A percentile compares a stretch with the other conserved stretches of the same genome.
Evolutionary conservation across 2,329 filamentous ascomycete genomes (phyloP).

Genomic region (Falciphora oryzae): DNA sequence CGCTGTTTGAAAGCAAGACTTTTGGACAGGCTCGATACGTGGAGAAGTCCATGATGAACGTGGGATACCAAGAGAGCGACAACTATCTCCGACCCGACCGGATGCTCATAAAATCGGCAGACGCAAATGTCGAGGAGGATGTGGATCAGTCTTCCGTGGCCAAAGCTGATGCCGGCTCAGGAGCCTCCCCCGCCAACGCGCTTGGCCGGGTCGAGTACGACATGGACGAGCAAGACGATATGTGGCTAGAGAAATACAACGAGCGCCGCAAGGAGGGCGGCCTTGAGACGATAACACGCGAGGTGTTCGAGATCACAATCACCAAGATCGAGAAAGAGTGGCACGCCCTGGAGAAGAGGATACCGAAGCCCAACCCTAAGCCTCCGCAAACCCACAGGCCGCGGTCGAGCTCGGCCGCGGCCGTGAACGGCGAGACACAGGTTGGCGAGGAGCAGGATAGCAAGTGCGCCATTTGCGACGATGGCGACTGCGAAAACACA

Average conservation of each 20-base stretch:
- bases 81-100: slow-evolving; percentile 74
- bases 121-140: slow-evolving; percentile 55
- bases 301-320: slow-evolving; percentile 95
- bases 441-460: slow-evolving; percentile 91
- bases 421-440: slow-evolving; percentile 87
- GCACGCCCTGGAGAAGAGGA: slow-evolving; percentile 91
- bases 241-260: slow-evolving; percentile 88
- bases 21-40: slow-evolving; percentile 86
- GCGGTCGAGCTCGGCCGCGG: slow-evolving; percentile 86
- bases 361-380: slow-evolving; percentile 95
- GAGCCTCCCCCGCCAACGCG: slow-evolving; percentile 36
- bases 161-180: slow-evolving; percentile 52
- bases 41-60: slow-evolving; percentile 91
- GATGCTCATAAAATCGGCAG: slow-evolving; percentile 60
- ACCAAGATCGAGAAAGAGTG: slow-evolving; percentile 99
- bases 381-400: slow-evolving; percentile 91
- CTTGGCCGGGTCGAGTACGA: slow-evolving; percentile 92
- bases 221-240: slow-evolving; percentile 98
- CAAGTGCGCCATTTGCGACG: slow-evolving; percentile 96
- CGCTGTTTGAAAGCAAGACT: slow-evolving; percentile 76
- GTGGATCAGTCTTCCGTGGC: slow-evolving; percentile 37
- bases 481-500: slow-evolving; percentile 98
- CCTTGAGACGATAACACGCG: slow-evolving; percentile 79
- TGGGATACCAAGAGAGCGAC: slow-evolving; percentile 94
- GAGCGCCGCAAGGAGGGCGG: slow-evolving; percentile 65